A percentile compares a stretch with the other conserved stretches of the same genome.
phyloP scores from a whole-genome alignment of 75 land plant species.

The Cunninghamia lanceolata region DNA sequence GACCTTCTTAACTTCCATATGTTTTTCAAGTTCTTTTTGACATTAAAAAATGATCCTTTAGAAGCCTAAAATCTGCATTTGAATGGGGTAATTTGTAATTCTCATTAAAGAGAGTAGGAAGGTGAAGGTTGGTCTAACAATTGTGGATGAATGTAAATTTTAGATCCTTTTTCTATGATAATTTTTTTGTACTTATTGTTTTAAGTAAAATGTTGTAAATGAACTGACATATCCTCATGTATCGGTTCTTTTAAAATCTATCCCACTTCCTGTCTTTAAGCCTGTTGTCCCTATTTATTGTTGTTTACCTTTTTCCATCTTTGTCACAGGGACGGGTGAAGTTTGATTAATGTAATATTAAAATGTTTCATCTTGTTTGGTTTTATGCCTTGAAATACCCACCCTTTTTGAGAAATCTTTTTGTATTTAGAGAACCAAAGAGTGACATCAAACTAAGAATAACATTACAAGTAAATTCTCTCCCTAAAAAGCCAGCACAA shows the following conservation, averaged over 20 bases:
- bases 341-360: not conserved
- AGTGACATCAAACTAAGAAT: not conserved
- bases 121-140: not conserved
- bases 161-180: not conserved
- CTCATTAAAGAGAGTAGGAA: not conserved
- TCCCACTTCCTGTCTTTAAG: not conserved
- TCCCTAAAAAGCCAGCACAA: not conserved
- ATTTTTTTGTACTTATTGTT: not conserved
- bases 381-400: not conserved
- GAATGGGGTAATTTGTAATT: not conserved
- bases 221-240: not conserved
- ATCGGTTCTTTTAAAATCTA: not conserved
- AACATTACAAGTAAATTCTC: not conserved
- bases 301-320: not conserved
- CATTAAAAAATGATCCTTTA: not conserved
- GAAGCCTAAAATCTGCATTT: not conserved
- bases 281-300: not conserved
- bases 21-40: not conserved
- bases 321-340: not conserved
- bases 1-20: not conserved
- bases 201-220: not conserved
- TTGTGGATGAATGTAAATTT: not conserved
- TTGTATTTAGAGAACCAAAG: not conserved
- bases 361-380: not conserved
- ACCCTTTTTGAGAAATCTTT: not conserved